phyloP scores from a whole-genome alignment of 2,329 filamentous ascomycete genomes.

The Colletotrichum theobromicola region DNA sequence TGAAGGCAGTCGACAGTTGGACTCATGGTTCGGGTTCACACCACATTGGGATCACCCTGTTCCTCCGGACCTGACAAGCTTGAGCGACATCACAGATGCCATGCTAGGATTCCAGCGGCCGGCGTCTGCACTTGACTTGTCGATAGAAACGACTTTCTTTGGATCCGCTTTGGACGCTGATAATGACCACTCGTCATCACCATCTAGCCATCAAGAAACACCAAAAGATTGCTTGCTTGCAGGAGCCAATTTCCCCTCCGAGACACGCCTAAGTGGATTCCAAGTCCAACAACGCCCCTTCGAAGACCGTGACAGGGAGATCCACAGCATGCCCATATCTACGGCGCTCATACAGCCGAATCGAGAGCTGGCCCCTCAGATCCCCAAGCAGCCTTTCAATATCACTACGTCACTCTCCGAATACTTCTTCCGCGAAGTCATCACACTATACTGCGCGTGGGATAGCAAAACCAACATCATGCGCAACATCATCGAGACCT shows the following conservation, averaged over 20 bases:
- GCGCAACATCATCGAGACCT: constrained; percentile 25
- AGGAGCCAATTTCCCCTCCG: accelerated
- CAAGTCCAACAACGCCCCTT: accelerated
- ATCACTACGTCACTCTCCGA: constrained; percentile 17
- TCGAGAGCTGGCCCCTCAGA: accelerated
- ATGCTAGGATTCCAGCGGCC: background rate
- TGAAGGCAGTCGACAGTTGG: background rate
- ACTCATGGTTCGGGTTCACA: background rate
- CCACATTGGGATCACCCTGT: background rate
- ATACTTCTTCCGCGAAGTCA: constrained; percentile 27
- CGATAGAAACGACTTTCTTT: background rate
- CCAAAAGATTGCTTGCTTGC: accelerated
- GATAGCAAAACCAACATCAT: constrained; percentile 26
- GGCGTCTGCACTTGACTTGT: accelerated
- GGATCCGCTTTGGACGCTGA: accelerated
- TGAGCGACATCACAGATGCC: background rate
- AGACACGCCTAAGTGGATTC: background rate
- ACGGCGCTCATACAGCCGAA: accelerated
- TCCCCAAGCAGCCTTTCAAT: constrained; percentile 11
- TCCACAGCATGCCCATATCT: accelerated
- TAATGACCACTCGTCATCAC: accelerated
- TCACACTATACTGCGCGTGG: constrained; percentile 25
- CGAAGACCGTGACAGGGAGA: accelerated
- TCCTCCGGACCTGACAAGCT: background rate
- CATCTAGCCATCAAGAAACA: background rate